These are phyloP conservation scores for Tetrahymena elliotti DNA, from an alignment of 73 alveolate species.

Conservation along the genomic window DNA sequence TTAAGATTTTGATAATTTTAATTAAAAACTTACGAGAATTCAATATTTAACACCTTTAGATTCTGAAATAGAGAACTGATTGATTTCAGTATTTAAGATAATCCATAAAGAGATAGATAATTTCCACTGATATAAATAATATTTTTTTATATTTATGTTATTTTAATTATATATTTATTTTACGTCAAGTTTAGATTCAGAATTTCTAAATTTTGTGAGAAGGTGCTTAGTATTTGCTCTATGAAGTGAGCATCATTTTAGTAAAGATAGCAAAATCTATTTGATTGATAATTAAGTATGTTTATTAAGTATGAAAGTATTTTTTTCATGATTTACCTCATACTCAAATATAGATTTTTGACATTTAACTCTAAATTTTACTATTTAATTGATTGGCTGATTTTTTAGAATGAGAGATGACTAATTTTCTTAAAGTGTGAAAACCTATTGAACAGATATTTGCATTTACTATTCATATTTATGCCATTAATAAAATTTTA, in stretches of 20 bases:
- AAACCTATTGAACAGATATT: background rate
- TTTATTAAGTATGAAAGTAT: too few species aligned
- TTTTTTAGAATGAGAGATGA: background rate
- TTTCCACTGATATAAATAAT: background rate
- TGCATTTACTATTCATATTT: too few species aligned
- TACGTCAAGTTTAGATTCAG: background rate
- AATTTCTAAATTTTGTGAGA: too few species aligned
- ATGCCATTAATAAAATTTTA: too few species aligned
- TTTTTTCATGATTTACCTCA: background rate
- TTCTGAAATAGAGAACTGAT: background rate
- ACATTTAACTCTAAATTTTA: background rate
- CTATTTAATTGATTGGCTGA: too few species aligned
- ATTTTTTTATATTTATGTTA: too few species aligned
- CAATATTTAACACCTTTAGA: background rate
- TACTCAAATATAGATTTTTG: too few species aligned
- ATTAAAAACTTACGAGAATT: background rate
- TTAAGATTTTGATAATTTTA: too few species aligned
- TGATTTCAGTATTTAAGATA: background rate
- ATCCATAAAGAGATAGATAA: background rate
- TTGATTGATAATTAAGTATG: too few species aligned
- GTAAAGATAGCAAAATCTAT: background rate
- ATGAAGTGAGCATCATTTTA: background rate
- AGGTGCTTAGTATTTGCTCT: background rate
- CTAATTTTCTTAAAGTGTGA: background rate
- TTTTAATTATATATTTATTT: too few species aligned